Conservation (phyloP, 495 filamentous ascomycete species). For the Podospora didyma region DNA sequence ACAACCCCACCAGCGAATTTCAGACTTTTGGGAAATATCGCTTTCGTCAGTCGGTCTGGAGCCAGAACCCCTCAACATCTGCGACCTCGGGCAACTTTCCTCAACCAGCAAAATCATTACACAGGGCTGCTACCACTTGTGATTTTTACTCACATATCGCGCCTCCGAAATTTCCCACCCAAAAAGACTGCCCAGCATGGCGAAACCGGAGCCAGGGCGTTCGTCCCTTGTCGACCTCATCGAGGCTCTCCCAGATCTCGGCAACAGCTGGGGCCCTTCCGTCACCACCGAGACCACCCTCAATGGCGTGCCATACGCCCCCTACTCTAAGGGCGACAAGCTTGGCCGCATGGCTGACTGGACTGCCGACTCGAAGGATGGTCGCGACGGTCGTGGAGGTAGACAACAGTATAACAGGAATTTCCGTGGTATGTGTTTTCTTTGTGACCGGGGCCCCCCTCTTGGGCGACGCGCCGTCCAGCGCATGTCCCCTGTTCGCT, state of each 20-base stretch:
- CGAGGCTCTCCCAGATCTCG: constrained; percentile 49
- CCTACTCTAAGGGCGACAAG: constrained; percentile 98
- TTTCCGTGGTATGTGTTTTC: constrained; percentile 71
- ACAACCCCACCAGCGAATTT: constrained; percentile 26
- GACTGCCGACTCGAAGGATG: constrained; percentile 89
- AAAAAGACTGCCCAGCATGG: constrained; percentile 17
- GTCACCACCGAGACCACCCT: constrained; percentile 78
- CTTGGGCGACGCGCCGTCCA: neutral
- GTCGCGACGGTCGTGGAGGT: constrained; percentile 67
- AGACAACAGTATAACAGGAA: constrained; percentile 86
- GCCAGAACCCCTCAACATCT: constrained; percentile 8
- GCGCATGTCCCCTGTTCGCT: neutral
- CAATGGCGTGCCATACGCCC: constrained; percentile 91
- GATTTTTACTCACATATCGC: neutral
- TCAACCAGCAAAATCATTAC: neutral
- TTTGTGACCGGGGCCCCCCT: too few species aligned
- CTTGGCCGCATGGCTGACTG: constrained; percentile 98
- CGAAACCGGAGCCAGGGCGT: constrained; percentile 18
- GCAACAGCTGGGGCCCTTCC: constrained; percentile 83
- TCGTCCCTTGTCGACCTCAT: constrained; percentile 52
- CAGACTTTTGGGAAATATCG: constrained; percentile 19
- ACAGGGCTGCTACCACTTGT: neutral
- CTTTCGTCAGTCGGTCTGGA: neutral
- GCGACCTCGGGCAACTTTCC: neutral
- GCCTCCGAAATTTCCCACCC: neutral